These are phyloP conservation scores for Calonectria hawksworthii DNA, from an alignment of 2,329 filamentous ascomycete genomes.

Conservation along the genomic window DNA sequence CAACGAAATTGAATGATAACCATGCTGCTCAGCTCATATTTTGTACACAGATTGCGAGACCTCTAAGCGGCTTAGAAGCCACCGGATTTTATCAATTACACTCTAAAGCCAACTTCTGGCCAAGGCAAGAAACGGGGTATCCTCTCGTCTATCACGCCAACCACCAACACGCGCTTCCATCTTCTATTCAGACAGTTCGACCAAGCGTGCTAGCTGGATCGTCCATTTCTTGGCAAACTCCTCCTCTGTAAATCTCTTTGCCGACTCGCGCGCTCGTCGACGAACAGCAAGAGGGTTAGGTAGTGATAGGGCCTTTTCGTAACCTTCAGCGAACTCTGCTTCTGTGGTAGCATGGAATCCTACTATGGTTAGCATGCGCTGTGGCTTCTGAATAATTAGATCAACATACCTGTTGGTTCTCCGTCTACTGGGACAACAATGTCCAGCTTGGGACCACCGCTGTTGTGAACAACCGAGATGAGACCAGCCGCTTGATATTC, in stretches of 20 bases:
- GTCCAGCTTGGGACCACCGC: constrained; percentile 91
- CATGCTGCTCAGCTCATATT: neutral
- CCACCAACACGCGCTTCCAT: constrained; percentile 23
- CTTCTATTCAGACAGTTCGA: constrained; percentile 59
- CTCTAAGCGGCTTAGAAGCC: neutral
- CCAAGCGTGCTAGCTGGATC: constrained; percentile 78
- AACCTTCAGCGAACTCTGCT: constrained; percentile 84
- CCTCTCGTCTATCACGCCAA: constrained; percentile 50
- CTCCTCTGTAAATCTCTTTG: constrained; percentile 88
- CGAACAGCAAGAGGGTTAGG: constrained; percentile 82
- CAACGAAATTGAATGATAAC: neutral
- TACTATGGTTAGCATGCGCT: constrained; percentile 43
- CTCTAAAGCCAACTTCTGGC: constrained; percentile 29
- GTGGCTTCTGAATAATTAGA: neutral
- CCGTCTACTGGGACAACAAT: constrained; percentile 89
- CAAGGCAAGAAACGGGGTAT: constrained; percentile 50
- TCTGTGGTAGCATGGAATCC: constrained; percentile 89
- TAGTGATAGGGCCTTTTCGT: constrained; percentile 81
- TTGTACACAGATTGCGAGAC: neutral
- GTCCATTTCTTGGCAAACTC: constrained; percentile 88
- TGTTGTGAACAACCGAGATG: constrained; percentile 93
- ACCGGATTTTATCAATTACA: constrained; percentile 25
- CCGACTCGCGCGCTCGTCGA: constrained; percentile 80
- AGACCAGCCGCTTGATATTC: constrained; percentile 97
- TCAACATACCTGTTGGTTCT: constrained; percentile 76